These are phyloP conservation scores for Begonia peltatifolia DNA, from an alignment of 306 rosid genomes.

Conservation along the genomic window DNA sequence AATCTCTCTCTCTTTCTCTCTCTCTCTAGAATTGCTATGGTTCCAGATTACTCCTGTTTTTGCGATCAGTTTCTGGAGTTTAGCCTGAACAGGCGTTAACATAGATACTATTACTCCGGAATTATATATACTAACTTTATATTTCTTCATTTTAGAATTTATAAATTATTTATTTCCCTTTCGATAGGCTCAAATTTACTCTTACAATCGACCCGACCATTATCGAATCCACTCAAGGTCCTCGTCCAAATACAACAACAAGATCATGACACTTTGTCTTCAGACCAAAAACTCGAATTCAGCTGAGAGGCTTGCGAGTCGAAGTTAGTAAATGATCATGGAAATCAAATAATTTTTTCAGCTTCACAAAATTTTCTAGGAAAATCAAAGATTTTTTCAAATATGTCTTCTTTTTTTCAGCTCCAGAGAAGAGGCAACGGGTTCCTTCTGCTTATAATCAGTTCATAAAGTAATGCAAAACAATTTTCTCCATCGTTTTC, in stretches of 20 bases:
- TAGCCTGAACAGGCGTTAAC: too few relatives aligned
- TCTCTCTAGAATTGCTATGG: too few relatives aligned
- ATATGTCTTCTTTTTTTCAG: conserved; percentile 30
- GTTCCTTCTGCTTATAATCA: conserved; percentile 99
- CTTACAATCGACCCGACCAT: conserved; percentile 23
- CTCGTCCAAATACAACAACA: conserved; percentile 66
- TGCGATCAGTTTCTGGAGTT: too few relatives aligned
- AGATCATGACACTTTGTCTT: conserved; percentile 54
- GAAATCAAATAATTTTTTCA: too few relatives aligned
- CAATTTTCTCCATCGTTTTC: conserved; percentile 1
- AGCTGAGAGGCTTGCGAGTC: conserved; percentile 47
- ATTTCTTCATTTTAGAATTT: too few relatives aligned
- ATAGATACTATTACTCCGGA: too few relatives aligned
- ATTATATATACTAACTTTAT: too few relatives aligned
- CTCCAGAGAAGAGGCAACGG: conserved; percentile 99
- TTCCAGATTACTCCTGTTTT: too few relatives aligned
- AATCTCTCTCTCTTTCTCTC: too few relatives aligned
- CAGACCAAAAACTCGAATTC: conserved; percentile 31
- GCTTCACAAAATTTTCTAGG: too few relatives aligned
- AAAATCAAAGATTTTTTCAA: too few relatives aligned
- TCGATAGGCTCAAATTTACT: conserved; percentile 9
- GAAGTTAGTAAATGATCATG: conserved; percentile 25
- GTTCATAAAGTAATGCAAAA: conserved; percentile 79
- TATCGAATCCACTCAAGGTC: conserved; percentile 51
- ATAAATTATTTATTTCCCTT: background rate